Conservation (phyloP, 2,329 filamentous ascomycete species). For the Septoria petroselini region DNA sequence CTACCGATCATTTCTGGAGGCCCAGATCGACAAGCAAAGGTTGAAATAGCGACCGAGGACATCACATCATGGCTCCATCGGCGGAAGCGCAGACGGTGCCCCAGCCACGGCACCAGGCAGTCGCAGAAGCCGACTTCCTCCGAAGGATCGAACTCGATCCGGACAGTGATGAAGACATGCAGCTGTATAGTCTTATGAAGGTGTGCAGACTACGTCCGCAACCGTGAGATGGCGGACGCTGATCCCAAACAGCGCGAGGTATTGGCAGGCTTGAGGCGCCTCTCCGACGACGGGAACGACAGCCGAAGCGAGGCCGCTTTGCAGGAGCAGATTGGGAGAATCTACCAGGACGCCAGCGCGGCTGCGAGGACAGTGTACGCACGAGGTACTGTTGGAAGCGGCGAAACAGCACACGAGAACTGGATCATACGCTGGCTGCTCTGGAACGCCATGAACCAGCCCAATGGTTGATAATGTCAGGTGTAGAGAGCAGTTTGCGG, state of each 20-base stretch:
- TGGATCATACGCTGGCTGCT: constrained; percentile 49
- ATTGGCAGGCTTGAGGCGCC: background rate
- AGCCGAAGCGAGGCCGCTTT: constrained; percentile 41
- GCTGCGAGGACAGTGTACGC: constrained; percentile 41
- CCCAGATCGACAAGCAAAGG: too few relatives aligned
- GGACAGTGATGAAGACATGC: background rate
- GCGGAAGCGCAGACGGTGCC: background rate
- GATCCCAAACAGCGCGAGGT: background rate
- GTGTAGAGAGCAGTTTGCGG: too few relatives aligned
- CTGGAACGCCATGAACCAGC: constrained; percentile 39
- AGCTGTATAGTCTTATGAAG: background rate
- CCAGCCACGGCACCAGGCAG: background rate
- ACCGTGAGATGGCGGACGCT: background rate
- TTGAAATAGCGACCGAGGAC: too few relatives aligned
- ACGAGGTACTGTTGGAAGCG: constrained; percentile 36
- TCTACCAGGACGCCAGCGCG: constrained; percentile 38
- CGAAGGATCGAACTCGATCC: background rate
- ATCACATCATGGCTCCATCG: background rate
- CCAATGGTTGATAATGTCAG: too few relatives aligned
- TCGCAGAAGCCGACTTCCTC: background rate
- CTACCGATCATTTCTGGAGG: too few relatives aligned
- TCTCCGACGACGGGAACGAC: background rate
- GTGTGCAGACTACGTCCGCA: background rate
- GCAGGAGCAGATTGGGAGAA: constrained; percentile 40
- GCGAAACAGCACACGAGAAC: constrained; percentile 40